Percentiles rank a stretch among this genome's conserved stretches.
These are phyloP conservation scores for Paecilomyces sp. DNA, from an alignment of 2,329 filamentous ascomycete genomes.

Conservation along the genomic window DNA sequence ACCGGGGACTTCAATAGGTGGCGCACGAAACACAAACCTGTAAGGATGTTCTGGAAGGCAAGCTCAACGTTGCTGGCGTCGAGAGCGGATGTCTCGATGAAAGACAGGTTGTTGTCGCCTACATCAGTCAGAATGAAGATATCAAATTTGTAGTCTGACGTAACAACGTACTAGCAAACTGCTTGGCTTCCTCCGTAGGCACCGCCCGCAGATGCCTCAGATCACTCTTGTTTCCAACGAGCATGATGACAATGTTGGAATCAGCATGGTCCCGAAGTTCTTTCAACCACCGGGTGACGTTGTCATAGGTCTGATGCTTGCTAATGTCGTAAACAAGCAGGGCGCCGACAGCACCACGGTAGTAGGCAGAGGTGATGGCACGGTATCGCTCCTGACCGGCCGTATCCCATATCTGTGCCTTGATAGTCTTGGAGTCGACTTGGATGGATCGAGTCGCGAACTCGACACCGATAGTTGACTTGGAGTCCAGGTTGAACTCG, in stretches of 20 bases:
- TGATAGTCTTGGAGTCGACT: conserved; percentile 99
- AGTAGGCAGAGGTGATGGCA: conserved; percentile 98
- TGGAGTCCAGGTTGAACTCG: conserved; percentile 99
- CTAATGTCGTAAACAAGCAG: conserved; percentile 99
- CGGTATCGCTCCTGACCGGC: conserved; percentile 98
- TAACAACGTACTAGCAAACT: conserved; percentile 76
- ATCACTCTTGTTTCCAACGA: conserved; percentile 99
- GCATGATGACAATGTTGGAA: conserved; percentile 98
- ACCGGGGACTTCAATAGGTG: conserved; percentile 6
- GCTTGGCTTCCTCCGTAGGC: conserved; percentile 94
- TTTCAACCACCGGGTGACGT: conserved; percentile 98
- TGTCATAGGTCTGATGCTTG: conserved; percentile 99
- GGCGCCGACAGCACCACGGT: conserved; percentile 92
- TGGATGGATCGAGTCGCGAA: conserved; percentile 98
- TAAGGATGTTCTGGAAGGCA: conserved; percentile 98
- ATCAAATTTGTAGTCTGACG: neutral
- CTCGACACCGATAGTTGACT: conserved; percentile 99
- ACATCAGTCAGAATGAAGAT: conserved; percentile 13
- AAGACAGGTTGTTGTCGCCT: conserved; percentile 97
- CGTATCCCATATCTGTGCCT: conserved; percentile 99
- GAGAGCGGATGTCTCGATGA: conserved; percentile 97
- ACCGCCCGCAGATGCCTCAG: conserved; percentile 96
- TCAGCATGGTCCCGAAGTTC: conserved; percentile 97
- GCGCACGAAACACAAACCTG: conserved; percentile 56
- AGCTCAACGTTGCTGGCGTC: conserved; percentile 99